Evolutionary conservation across 768 basidiomycete species (phyloP), one percentile per base, ranked within the genome.

Genomic region (Lenzites betulinus): DNA sequence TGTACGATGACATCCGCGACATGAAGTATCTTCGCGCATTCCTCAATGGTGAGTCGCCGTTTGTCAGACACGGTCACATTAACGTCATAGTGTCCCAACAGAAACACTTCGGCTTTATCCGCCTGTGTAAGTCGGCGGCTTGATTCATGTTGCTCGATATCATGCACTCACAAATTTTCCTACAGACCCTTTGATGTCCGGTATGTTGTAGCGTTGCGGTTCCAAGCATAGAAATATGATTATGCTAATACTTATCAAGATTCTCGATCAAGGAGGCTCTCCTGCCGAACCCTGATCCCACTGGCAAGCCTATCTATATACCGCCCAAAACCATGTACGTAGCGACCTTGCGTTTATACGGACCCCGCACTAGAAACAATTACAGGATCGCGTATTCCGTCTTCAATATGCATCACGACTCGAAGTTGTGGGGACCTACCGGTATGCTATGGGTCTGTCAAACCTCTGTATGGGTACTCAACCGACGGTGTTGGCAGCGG

Each of bases 381-480:
- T 77, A 5, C 39, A 59, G 58, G 2, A 51, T 51, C n/a, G 60
- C 74, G 0, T 88, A 86, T 65, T 85, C 85, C 6, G 81, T 87
- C 9, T 78, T 87, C 58, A 64, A 83, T 62, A 87, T 88, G 86
- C 87, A 90, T 38, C 75, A 87, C 38, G 77, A 86, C 50, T 81
- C 76, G 49, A 85, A 86, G 54, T 79, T 87, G 1, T 90, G 88
- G 88, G 88, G 88, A 7, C 86, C 87, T 9, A 88, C 88, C 69
- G 86, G 86, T 85, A 69, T 22, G 70, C 20, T 7, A 13, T 41
- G 35, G 35, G 43, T 18, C 16, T 59, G 2, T 18, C 25, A 12
- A 3, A 15, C 23, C 7, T 22, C 18, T 41, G 18, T 20, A 25
- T 33, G 13, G 38, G 30, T 11, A 33, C 30, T 33, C 30, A 33